Base-by-base conservation (phyloP, 2,329 filamentous ascomycete genomes). In the Colletotrichum destructivum region DNA sequence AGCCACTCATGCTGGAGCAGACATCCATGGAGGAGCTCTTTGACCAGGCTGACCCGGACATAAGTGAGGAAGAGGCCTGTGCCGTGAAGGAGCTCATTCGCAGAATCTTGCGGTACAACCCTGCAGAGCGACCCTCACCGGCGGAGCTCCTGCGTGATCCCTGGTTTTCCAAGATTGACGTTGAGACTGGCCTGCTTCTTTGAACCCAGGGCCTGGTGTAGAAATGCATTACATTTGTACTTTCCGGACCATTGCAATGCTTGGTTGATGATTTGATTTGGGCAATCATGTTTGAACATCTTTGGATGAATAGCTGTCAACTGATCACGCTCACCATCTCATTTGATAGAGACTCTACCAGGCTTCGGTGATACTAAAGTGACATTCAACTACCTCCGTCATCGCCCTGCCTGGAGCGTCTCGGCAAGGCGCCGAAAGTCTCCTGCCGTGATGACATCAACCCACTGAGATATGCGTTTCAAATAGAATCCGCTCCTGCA, bases 51-150 rank as follows among this genome's bases (percentile, higher is more conserved):
- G 42, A 26, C 2, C 76, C 75, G 3, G 75, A 78, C 13, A 3
- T 78, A 40, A 71, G 74, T 13, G 64, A 77, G 68, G 75, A 76
- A 23, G 77, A 81, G 54, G 75, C 74, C 1, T 15, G 31, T 13
- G 60, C 72, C 42, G 71, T 77, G 3, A 81, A 80, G 72, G 42
- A 42, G 49, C 75, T 81, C 16, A 73, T 81, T 64, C 74, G 78
- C 46, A 49, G 77, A 60, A 79, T 80, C 65, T 64, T 81, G 68
- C 76, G 78, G 38, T 81, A 81, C 52, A 76, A 81, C 74, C 76
- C 77, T 6, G 70, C 56, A 18, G 75, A 79, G 54, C 65, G 79
- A 62, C 79, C 78, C 23, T 77, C 76, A 46, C 44, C 78, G 57
- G 68, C 71, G 13, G 76, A 81, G n/a, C 60, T 80, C 44, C 44